A percentile compares a stretch with the other conserved stretches of the same genome.
phyloP scores from a whole-genome alignment of 148 eudicot genomes.

The Rhododendron simsii region DNA sequence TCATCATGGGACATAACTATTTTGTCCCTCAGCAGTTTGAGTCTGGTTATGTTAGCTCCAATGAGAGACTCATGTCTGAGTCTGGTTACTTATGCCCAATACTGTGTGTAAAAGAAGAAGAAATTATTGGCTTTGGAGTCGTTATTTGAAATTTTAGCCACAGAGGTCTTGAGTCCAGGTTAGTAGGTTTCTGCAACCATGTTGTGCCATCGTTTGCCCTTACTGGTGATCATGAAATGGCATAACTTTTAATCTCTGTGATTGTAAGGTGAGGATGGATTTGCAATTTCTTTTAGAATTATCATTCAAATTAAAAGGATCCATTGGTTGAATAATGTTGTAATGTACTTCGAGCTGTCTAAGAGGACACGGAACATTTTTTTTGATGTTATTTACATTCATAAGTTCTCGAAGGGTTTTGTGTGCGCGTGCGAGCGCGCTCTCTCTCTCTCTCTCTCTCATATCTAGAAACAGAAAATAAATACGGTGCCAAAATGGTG shows the following conservation, averaged over 20 bases:
- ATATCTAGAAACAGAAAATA: too few species aligned
- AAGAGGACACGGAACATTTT: not conserved
- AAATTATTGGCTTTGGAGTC: not conserved
- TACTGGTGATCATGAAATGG: not conserved
- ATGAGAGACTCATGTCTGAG: not conserved
- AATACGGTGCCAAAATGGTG: too few species aligned
- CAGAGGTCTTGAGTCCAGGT: not conserved
- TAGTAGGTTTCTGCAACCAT: not conserved
- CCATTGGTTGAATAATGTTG: not conserved
- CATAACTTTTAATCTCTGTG: not conserved
- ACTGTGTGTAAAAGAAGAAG: not conserved
- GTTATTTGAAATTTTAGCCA: not conserved
- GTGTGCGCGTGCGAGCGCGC: too few species aligned
- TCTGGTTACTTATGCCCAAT: not conserved
- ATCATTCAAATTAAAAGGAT: not conserved
- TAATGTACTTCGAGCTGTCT: not conserved
- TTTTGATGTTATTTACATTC: not conserved
- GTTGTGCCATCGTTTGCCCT: not conserved
- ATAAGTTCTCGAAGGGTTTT: not conserved
- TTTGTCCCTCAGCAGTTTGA: not conserved
- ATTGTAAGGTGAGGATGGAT: not conserved
- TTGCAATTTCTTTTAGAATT: not conserved
- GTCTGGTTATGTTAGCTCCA: not conserved
- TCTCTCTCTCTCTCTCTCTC: too few species aligned
- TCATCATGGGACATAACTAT: not conserved